Conservation (phyloP, 2,329 filamentous ascomycete genomes). For the Sporothrix euskadiensis region DNA sequence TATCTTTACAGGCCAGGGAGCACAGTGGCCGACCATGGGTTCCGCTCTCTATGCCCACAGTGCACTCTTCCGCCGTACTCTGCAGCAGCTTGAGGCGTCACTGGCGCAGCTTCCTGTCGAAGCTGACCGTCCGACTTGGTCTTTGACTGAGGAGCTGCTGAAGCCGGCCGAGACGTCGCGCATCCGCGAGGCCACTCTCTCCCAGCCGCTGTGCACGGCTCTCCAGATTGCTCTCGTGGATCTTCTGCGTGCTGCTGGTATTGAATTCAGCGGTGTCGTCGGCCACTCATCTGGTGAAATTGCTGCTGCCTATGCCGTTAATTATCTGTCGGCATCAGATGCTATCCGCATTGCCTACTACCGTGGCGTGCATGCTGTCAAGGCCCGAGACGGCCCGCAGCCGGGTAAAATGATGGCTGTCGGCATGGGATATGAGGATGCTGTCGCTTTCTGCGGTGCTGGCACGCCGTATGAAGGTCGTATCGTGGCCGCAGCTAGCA, state of each 20-base stretch:
- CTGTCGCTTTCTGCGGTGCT: slow-evolving; percentile 34
- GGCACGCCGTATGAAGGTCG: slow-evolving; percentile 35
- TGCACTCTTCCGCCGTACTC: slow-evolving; percentile 17
- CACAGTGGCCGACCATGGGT: slow-evolving; percentile 38
- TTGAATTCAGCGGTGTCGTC: slow-evolving; percentile 40
- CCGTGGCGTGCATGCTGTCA: slow-evolving; percentile 42
- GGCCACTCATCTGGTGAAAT: slow-evolving; percentile 50
- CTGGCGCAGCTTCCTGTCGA: slow-evolving; percentile 25
- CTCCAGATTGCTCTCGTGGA: slow-evolving; percentile 50
- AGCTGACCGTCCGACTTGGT: slow-evolving; percentile 29
- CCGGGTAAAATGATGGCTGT: slow-evolving; percentile 43
- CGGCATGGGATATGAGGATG: slow-evolving; percentile 38
- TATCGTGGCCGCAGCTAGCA: slow-evolving; percentile 40
- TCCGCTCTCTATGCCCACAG: slow-evolving; percentile 35
- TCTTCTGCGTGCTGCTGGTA: slow-evolving; percentile 36
- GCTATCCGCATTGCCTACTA: slow-evolving; percentile 47
- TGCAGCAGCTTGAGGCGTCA: slow-evolving; percentile 26
- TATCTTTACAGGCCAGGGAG: slow-evolving; percentile 31
- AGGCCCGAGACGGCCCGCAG: slow-evolving; percentile 32
- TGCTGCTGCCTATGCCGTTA: slow-evolving; percentile 47
- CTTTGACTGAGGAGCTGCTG: slow-evolving; percentile 28
- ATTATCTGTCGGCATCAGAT: slow-evolving; percentile 40
- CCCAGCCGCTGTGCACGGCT: slow-evolving; percentile 56
- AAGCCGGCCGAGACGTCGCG: slow-evolving; percentile 26
- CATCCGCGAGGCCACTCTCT: slow-evolving; percentile 41